A percentile compares a stretch with the other conserved stretches of the same genome.
phyloP scores from a whole-genome alignment of 192 early-diverging fungal genomes.

The Coemansia sp. region DNA sequence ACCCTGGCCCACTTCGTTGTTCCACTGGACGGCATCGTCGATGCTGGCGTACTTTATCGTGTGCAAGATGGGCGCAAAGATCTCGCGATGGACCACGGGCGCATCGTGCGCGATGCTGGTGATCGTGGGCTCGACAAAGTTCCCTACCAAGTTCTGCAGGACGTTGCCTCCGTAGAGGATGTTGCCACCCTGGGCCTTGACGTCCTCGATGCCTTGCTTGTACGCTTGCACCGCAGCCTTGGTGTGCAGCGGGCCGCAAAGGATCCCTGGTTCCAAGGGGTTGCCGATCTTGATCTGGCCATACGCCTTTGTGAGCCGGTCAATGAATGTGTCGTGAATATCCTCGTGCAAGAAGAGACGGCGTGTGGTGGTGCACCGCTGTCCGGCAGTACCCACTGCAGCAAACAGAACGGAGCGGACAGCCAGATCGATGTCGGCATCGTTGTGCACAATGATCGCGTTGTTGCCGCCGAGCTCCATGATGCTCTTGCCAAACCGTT shows the following conservation, averaged over 20 bases:
- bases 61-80: slow-evolving; percentile 94
- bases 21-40: slow-evolving; percentile 81
- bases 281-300: slow-evolving; percentile 83
- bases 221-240: slow-evolving; percentile 75
- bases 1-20: slow-evolving; percentile 90
- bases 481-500: slow-evolving; percentile 83
- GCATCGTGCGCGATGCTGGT: slow-evolving; percentile 75
- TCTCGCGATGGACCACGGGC: slow-evolving; percentile 85
- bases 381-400: slow-evolving; percentile 93
- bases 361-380: slow-evolving; percentile 92
- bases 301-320: slow-evolving; percentile 79
- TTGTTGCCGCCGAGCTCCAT: slow-evolving; percentile 96
- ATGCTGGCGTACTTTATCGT: slow-evolving; percentile 75
- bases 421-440: slow-evolving; percentile 88
- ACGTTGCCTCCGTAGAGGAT: slow-evolving; percentile 84
- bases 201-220: slow-evolving; percentile 70
- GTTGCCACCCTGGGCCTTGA: slow-evolving; percentile 80
- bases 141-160: slow-evolving; percentile 66
- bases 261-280: slow-evolving; percentile 74
- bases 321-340: slow-evolving; percentile 82
- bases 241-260: slow-evolving; percentile 94
- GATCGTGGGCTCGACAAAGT: slow-evolving; percentile 93
- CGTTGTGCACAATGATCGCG: slow-evolving; percentile 87
- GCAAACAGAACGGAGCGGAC: slow-evolving; percentile 87
- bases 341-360: slow-evolving; percentile 85